Percentiles rank a stretch among this genome's conserved stretches.
These are phyloP conservation scores for Lentinula aciculospora DNA, from an alignment of 768 basidiomycete species.

Conservation along the genomic window DNA sequence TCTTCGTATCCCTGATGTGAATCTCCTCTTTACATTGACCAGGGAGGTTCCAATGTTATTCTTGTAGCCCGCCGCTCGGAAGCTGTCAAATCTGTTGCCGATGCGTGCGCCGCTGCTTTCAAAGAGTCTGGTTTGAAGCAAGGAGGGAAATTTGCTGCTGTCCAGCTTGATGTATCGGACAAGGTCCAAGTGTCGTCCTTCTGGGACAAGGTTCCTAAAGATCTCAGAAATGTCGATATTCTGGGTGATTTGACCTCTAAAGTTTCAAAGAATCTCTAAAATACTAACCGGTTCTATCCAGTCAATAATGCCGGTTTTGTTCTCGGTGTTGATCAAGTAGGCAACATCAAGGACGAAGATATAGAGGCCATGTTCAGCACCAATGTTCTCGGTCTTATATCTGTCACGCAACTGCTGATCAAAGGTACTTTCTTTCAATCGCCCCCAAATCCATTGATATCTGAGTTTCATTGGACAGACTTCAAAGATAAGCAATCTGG, in stretches of 20 bases:
- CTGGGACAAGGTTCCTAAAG: slow-evolving; percentile 64
- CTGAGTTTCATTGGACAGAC: slow-evolving; percentile 25
- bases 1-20: background rate
- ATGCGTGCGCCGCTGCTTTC: slow-evolving; percentile 64
- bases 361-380: slow-evolving; percentile 81
- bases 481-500: slow-evolving; percentile 76
- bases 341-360: slow-evolving; percentile 70
- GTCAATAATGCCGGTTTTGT: slow-evolving; percentile 84
- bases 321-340: slow-evolving; percentile 81
- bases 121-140: slow-evolving; percentile 63
- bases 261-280: background rate
- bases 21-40: background rate
- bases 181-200: slow-evolving; percentile 63
- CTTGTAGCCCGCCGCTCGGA: slow-evolving; percentile 77
- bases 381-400: slow-evolving; percentile 81
- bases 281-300: slow-evolving; percentile 12
- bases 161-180: slow-evolving; percentile 80
- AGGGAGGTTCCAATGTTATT: slow-evolving; percentile 88
- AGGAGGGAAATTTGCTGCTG: slow-evolving; percentile 71
- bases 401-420: slow-evolving; percentile 72
- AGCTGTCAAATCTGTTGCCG: slow-evolving; percentile 62
- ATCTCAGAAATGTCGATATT: slow-evolving; percentile 73
- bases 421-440: slow-evolving; percentile 31
- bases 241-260: slow-evolving; percentile 49
- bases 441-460: background rate